Base-by-base conservation (phyloP, 140 eudicot genomes). In the Cichorium intybus region DNA sequence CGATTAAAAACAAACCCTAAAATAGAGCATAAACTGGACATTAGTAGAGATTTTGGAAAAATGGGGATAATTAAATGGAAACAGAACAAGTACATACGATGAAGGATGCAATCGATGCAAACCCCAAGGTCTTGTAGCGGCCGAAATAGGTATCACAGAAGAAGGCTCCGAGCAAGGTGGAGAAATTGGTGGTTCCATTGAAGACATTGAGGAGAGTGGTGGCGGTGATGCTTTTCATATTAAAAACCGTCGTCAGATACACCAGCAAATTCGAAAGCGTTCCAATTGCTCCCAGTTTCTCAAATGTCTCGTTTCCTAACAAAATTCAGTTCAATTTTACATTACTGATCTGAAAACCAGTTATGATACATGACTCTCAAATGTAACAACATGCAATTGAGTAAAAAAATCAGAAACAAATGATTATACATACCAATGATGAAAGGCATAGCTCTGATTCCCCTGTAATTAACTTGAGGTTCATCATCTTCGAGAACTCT, bases 201-300 rank as follows among this genome's bases (percentile, higher is more conserved):
- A 90, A 87, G 60, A 82, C 45, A 27, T 80, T 87, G 47, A 90
- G 63, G 5, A 87, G 56, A 50, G 85, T 84, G 0, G 90, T 70
- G 6, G 97, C 94, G n/a, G 87, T 73, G 24, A 87, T 79, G 66
- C 81, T 73, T 16, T 71, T 82, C 84, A 90, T 69, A 75, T 90
- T 84, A 43, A 87, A 90, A 6, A 90, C 82, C 4, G 90, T 77
- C 0, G 83, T 90, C 46, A 90, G 66, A 15, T 84, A 87, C 26
- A 90, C 87, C 67, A 84, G 39, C 16, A 90, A 57, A 62, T 90
- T 90, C 12, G 83, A 64, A 6, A 82, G 24, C 8, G 87, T 82
- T 22, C 97, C 97, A 22, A 90, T 73, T 21, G 93, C 83, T 80
- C 97, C 97, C 1, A 90, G 88, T 79, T 84, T 87, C 88, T 87